Evolutionary conservation across 345 rosid species (phyloP).

Genomic region (Rhodamnia argentea): DNA sequence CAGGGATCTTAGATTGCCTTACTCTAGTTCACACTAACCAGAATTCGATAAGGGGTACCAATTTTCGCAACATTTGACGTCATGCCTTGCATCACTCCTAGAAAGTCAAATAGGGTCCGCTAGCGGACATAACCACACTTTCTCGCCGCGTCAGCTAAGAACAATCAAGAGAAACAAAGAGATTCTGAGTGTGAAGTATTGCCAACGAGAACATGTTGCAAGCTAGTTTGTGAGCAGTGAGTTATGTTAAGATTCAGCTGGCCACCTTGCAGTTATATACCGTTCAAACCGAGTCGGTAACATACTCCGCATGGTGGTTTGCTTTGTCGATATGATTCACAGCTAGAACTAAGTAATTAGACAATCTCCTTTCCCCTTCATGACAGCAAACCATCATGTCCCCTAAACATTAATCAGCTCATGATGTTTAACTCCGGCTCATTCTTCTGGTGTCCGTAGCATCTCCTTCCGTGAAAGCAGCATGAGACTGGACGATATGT

Average conservation of each 20-base stretch:
- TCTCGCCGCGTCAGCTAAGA: not conserved
- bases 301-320: not conserved
- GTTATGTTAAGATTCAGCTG: not conserved
- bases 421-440: rapidly evolving
- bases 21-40: not conserved
- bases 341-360: not conserved
- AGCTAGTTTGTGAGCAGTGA: not conserved
- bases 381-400: not conserved
- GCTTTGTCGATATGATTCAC: not conserved
- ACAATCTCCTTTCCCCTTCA: not conserved
- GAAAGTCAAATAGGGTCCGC: not conserved
- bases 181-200: not conserved
- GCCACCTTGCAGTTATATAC: not conserved
- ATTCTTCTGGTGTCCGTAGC: not conserved
- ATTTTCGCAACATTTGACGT: not conserved
- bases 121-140: not conserved
- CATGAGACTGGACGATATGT: not conserved
- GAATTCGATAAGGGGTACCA: not conserved
- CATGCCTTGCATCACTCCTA: not conserved
- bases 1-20: not conserved
- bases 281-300: not conserved
- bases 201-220: not conserved
- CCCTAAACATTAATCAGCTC: not conserved
- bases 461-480: not conserved
- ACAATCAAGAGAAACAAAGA: not conserved